Conservation (phyloP, 2,329 filamentous ascomycete species). For the Talaromyces sp. region DNA sequence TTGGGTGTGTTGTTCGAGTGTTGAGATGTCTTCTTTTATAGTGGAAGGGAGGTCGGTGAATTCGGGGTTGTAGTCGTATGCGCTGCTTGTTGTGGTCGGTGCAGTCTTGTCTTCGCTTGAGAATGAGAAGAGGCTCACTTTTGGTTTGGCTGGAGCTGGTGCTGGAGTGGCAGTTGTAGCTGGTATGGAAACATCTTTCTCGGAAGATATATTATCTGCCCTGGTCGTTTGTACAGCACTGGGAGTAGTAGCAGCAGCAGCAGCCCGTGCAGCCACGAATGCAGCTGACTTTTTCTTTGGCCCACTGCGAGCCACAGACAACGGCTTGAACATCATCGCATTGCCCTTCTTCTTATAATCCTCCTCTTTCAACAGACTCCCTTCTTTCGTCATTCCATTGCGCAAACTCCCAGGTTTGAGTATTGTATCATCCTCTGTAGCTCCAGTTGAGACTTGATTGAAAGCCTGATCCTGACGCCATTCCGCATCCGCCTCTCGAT, state of each 20-base stretch:
- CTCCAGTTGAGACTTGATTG: constrained; percentile 30
- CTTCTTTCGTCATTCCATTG: constrained; percentile 17
- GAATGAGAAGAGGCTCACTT: constrained; percentile 45
- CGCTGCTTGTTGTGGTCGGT: constrained; percentile 25
- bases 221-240: constrained; percentile 14
- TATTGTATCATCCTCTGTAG: constrained; percentile 29
- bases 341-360: constrained; percentile 62
- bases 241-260: constrained; percentile 21
- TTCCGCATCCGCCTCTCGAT: constrained; percentile 53
- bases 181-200: constrained; percentile 10
- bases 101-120: constrained; percentile 27
- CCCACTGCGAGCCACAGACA: constrained; percentile 75
- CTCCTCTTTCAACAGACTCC: constrained; percentile 23
- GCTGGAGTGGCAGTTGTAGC: constrained; percentile 23
- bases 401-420: constrained; percentile 27
- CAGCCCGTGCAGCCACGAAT: constrained; percentile 18
- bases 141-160: constrained; percentile 35
- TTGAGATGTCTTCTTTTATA: constrained; percentile 20
- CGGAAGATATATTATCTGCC: constrained; percentile 18
- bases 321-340: constrained; percentile 80
- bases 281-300: constrained; percentile 59
- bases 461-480: constrained; percentile 28
- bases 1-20: constrained; percentile 13
- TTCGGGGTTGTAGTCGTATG: constrained; percentile 38
- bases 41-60: constrained; percentile 23